Percentiles rank a stretch among this genome's conserved stretches.
These are phyloP conservation scores for Physocladia obscura DNA, from an alignment of 192 early-diverging fungal genomes.

Conservation along the genomic window DNA sequence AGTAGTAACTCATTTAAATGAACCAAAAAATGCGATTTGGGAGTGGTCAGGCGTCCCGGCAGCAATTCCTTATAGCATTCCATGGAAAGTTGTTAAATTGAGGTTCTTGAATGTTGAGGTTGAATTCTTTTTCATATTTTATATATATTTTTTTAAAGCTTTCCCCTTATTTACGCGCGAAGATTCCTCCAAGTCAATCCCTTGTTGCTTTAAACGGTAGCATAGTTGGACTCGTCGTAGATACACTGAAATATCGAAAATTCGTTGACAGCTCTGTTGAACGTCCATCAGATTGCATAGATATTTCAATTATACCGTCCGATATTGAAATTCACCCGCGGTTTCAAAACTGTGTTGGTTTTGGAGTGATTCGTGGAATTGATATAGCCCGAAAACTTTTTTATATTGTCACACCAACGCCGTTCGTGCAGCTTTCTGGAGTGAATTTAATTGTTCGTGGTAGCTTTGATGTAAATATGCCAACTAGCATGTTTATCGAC, in stretches of 20 bases:
- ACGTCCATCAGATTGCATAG: neutral
- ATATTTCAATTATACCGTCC: conserved; percentile 34
- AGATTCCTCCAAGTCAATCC: conserved; percentile 77
- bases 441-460: conserved; percentile 49
- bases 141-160: no score
- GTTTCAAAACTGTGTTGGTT: conserved; percentile 35
- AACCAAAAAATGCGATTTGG: conserved; percentile 33
- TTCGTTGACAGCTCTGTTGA: neutral
- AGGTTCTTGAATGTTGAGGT: conserved; percentile 25
- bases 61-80: conserved; percentile 33
- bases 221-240: conserved; percentile 74
- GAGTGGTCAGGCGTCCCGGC: conserved; percentile 9
- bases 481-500: conserved; percentile 15
- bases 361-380: conserved; percentile 48
- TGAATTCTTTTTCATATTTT: neutral
- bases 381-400: conserved; percentile 34
- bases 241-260: conserved; percentile 1
- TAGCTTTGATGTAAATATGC: conserved; percentile 29
- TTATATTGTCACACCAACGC: conserved; percentile 42
- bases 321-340: conserved; percentile 30
- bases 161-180: no score
- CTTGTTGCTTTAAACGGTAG: conserved; percentile 82
- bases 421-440: conserved; percentile 4
- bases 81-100: conserved; percentile 3
- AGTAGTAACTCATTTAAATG: neutral